phyloP scores from a whole-genome alignment of 805 yeast genomes.

The Nakazawaea populi region DNA sequence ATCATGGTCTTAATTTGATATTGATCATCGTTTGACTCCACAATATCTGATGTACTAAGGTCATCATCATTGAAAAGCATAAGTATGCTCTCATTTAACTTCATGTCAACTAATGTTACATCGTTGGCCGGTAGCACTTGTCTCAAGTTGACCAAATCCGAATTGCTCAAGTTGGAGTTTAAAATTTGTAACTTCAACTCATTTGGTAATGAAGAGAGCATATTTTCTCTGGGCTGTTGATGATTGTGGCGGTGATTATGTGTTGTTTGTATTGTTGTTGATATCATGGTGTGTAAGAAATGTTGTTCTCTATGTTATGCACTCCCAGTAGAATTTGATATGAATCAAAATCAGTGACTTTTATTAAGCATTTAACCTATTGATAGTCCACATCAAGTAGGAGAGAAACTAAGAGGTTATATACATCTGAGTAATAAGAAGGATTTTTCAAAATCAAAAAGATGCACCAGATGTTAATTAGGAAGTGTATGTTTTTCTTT shows the following conservation, averaged over 20 bases:
- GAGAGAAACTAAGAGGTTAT: too few species aligned
- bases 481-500: background rate
- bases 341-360: too few species aligned
- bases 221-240: background rate
- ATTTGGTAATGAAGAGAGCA: conserved; percentile 6
- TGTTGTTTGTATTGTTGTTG: background rate
- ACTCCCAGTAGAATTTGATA: too few species aligned
- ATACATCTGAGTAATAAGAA: too few species aligned
- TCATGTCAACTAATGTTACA: conserved; percentile 1
- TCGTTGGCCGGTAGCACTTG: background rate
- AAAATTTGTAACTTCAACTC: conserved; percentile 7
- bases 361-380: too few species aligned
- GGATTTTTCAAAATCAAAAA: too few species aligned
- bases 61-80: conserved; percentile 6
- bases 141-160: conserved; percentile 3
- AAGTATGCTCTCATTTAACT: conserved; percentile 6
- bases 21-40: background rate
- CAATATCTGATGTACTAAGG: background rate
- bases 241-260: background rate
- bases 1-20: conserved; percentile 1
- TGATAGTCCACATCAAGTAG: too few species aligned
- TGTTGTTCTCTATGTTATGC: too few species aligned
- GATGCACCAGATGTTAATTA: too few species aligned
- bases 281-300: too few species aligned
- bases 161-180: background rate